Evolutionary conservation across 2,329 filamentous ascomycete genomes (phyloP).

Genomic region (Neocucurbitaria cava): DNA sequence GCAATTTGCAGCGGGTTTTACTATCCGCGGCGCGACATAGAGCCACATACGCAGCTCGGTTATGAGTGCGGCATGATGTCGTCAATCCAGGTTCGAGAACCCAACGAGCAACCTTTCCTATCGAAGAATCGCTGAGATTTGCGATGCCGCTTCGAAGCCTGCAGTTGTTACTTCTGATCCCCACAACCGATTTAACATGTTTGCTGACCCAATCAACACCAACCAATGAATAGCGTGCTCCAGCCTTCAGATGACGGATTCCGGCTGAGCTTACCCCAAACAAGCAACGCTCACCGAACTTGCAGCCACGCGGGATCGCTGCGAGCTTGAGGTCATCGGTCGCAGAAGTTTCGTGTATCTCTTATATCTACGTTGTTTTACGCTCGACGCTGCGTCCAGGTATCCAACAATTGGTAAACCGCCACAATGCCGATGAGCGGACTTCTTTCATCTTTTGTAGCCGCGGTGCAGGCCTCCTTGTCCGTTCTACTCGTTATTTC

Average conservation of each 20-base stretch:
- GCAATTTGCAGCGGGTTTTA: background rate
- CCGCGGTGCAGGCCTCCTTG: constrained; percentile 62
- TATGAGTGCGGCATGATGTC: background rate
- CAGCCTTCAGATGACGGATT: constrained; percentile 17
- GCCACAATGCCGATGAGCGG: constrained; percentile 2
- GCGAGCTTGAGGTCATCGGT: constrained; percentile 1
- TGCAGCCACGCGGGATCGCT: constrained; percentile 4
- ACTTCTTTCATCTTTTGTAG: constrained; percentile 53
- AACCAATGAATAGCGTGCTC: constrained; percentile 17
- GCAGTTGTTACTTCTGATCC: background rate
- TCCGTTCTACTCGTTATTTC: constrained; percentile 61
- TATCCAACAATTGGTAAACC: background rate
- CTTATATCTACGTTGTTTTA: background rate
- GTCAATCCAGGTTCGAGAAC: background rate
- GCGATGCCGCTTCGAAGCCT: background rate
- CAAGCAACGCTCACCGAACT: constrained; percentile 9
- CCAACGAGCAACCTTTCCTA: background rate
- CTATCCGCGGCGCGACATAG: background rate
- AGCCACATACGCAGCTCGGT: background rate
- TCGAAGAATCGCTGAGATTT: background rate
- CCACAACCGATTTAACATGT: background rate
- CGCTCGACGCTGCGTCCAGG: background rate
- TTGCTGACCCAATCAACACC: constrained; percentile 11
- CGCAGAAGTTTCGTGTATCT: background rate
- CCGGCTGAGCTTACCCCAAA: constrained; percentile 3